Base-by-base conservation (phyloP, 345 rosid genomes). In the Melaleuca alternifolia region DNA sequence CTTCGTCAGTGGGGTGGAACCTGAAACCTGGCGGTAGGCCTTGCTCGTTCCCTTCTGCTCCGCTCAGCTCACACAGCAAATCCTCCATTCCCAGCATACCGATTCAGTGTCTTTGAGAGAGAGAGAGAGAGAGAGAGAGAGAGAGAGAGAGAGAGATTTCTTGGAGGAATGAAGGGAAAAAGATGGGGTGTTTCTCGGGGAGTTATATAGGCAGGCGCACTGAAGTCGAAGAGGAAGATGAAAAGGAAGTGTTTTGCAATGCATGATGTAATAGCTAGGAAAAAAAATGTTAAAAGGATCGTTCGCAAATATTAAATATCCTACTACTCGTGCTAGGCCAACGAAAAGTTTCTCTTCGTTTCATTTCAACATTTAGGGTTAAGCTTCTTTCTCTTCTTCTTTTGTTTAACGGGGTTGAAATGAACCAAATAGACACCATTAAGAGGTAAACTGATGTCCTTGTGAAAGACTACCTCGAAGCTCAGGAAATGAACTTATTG, bases 1-100 rank as follows among this genome's bases (percentile, higher is more conserved):
- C 99, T 88, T 97, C 99, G 77, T 97, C 99, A 0, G 99, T 97
- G 1, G 99, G 99, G 83, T 97, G 99, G 90, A 97, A 97, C 50
- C 99, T 89, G 88, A 97, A 97, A 28, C 99, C 99, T 1, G 99
- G 99, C 11, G 99, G 99, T 83, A 97, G 88, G 1, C 99, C 99
- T 50, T 91, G 94, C 54, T 95, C 98, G 56, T 89, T 93, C 41
- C 84, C 87, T 30, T 95, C 99, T 84, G 93, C 97, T 16, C 95
- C 88, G 30, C 79, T 89, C 15, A 96, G 91, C 88, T 97, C 99
- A 46, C 92, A 86, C 37, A 97, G 84, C 44, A 95, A 86, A 51
- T 94, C 98, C 88, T 95, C 99, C 83, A 94, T 86, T 14, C 91
- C 89, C 86, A 95, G 86, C 94, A 85, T 85, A 7, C 53, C 62